Conservation (phyloP, 495 filamentous ascomycete genomes). For the Penicillium odoratum region DNA sequence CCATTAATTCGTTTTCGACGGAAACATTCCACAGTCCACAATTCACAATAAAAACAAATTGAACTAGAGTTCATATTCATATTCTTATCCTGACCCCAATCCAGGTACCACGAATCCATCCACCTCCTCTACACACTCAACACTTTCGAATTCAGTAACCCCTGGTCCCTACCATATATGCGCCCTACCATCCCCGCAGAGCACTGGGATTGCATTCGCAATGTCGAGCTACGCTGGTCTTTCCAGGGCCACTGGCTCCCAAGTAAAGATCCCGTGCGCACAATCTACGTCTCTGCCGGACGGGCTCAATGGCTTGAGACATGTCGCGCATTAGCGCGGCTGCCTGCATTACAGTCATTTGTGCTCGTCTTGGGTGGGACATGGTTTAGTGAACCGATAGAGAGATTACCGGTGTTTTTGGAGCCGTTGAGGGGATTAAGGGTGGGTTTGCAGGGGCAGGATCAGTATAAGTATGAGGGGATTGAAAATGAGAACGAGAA, state of each 20-base stretch:
- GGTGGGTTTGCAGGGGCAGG: conserved; percentile 3
- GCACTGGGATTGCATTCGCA: conserved; percentile 36
- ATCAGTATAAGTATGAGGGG: neutral
- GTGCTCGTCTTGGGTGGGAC: conserved; percentile 37
- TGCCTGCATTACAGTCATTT: conserved; percentile 35
- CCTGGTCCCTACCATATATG: conserved; percentile 48
- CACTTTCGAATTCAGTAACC: conserved; percentile 49
- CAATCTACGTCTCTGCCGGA: conserved; percentile 44
- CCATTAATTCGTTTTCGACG: too few relatives aligned
- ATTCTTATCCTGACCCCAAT: neutral
- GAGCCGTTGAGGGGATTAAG: conserved; percentile 38
- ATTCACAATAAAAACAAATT: too few relatives aligned
- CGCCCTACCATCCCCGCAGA: conserved; percentile 38
- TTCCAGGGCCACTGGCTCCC: conserved; percentile 50
- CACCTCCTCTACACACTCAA: conserved; percentile 40
- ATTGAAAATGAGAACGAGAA: neutral
- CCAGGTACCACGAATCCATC: conserved; percentile 42
- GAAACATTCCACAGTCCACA: too few relatives aligned
- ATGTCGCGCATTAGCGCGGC: conserved; percentile 29
- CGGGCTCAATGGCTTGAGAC: conserved; percentile 46
- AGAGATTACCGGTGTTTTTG: conserved; percentile 43
- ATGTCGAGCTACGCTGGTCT: conserved; percentile 46
- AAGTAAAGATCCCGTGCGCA: conserved; percentile 47
- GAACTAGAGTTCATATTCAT: neutral
- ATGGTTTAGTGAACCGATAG: conserved; percentile 47